phyloP scores from a whole-genome alignment of 768 basidiomycete species.

The Rhodotorula toruloides region DNA sequence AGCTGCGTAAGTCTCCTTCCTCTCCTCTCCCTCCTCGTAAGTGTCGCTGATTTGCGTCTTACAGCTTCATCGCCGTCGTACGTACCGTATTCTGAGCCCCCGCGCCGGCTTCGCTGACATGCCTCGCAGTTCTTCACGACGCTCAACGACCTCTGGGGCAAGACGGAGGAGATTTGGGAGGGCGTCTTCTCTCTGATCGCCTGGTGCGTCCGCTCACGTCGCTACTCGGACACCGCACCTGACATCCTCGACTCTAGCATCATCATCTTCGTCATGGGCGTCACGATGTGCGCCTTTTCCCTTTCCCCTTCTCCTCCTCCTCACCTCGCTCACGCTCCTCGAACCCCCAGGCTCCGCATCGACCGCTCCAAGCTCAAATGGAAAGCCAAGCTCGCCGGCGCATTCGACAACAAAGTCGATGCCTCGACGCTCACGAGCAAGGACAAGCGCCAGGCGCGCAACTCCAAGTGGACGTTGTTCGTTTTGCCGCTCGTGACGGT shows the following conservation, averaged over 20 bases:
- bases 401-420: slow-evolving; percentile 55
- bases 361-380: slow-evolving; percentile 91
- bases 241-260: background rate
- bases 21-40: slow-evolving; percentile 45
- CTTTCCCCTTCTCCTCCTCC: background rate
- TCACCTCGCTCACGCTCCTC: background rate
- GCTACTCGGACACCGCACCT: too few species aligned
- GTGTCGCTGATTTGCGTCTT: background rate
- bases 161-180: slow-evolving; percentile 88
- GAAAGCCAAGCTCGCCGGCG: slow-evolving; percentile 76
- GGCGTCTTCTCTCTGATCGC: slow-evolving; percentile 74
- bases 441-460: slow-evolving; percentile 31
- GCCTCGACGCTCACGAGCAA: slow-evolving; percentile 25
- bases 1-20: slow-evolving; percentile 74
- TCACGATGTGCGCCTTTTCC: slow-evolving; percentile 57
- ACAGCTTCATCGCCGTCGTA: slow-evolving; percentile 24
- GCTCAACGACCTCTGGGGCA: slow-evolving; percentile 73
- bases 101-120: background rate
- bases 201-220: background rate
- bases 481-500: slow-evolving; percentile 86
- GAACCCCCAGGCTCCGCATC: slow-evolving; percentile 65
- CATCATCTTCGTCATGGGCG: slow-evolving; percentile 63
- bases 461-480: slow-evolving; percentile 74
- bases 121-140: slow-evolving; percentile 71
- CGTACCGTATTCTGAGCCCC: background rate